Conservation (phyloP, 2,329 filamentous ascomycete genomes). For the Coleophoma cylindrospora region DNA sequence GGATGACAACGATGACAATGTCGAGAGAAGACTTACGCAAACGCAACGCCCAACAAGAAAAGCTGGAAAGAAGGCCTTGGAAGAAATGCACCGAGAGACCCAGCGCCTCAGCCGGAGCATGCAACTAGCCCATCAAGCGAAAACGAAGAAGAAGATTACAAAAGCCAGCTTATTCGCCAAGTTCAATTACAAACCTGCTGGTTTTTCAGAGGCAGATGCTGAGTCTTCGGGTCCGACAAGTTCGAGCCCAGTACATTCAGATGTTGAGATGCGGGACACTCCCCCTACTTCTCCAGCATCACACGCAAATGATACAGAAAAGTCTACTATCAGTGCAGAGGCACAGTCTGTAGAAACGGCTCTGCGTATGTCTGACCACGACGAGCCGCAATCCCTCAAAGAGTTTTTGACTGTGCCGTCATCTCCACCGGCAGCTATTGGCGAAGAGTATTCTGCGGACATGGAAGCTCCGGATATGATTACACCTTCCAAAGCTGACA, state of each 20-base stretch:
- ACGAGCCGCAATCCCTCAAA: slow-evolving; percentile 10
- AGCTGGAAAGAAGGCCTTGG: slow-evolving; percentile 88
- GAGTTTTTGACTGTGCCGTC: slow-evolving; percentile 11
- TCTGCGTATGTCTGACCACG: slow-evolving; percentile 4
- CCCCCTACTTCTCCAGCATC: slow-evolving; percentile 66
- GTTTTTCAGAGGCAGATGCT: slow-evolving; percentile 24
- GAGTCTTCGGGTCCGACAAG: slow-evolving; percentile 37
- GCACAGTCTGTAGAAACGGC: not conserved
- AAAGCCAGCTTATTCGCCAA: slow-evolving; percentile 77
- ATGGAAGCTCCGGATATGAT: too few relatives aligned
- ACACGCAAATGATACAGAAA: slow-evolving; percentile 22
- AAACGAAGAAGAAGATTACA: slow-evolving; percentile 85
- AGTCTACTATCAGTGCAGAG: slow-evolving; percentile 9
- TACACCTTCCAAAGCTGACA: slow-evolving; percentile 31
- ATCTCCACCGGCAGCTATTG: slow-evolving; percentile 9
- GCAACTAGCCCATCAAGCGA: slow-evolving; percentile 85
- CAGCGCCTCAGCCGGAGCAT: slow-evolving; percentile 86
- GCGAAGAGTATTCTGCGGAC: too few relatives aligned
- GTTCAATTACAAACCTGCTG: slow-evolving; percentile 64
- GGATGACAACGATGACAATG: slow-evolving; percentile 57
- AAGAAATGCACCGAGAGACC: slow-evolving; percentile 93
- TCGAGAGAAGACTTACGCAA: slow-evolving; percentile 63
- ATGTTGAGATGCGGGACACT: slow-evolving; percentile 52
- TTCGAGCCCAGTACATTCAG: slow-evolving; percentile 51
- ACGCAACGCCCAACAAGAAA: slow-evolving; percentile 68